Base-by-base conservation (phyloP, 2,329 filamentous ascomycete species). In the Venturia carpophila region DNA sequence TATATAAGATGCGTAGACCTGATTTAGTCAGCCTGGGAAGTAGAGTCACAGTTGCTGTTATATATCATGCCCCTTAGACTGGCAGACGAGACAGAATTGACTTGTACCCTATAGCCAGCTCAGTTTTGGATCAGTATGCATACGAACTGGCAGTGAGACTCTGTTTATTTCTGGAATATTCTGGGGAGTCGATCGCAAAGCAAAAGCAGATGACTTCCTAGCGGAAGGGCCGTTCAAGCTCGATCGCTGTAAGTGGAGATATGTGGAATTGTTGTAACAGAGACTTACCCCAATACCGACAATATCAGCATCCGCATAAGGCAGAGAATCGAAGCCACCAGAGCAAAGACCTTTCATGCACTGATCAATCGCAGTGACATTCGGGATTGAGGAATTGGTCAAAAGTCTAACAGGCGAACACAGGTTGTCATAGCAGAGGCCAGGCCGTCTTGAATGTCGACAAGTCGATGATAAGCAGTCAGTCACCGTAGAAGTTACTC, bases 391-490 rank as follows among this genome's bases (percentile, higher is more conserved):
- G 3, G 27, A 56, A 56, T 19, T 56, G 5, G 52, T n/a, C 10
- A 37, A 21, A 3, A 56, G 43, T n/a, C 37, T 13, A 24, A 63
- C 47, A 30, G 62, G 62, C 13, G 62, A 63, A 39, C 62, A 63
- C 2, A 21, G 24, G 19, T 63, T 42, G 37, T 55, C 30, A 30
- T 63, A 63, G 45, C 62, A 63, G n/a, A 52, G 47, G 30, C 74
- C 74, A 77, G n/a, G 67, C 62, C 5, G 27, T 30, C 63, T 74
- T 69, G 68, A 77, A 77, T 13, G 65, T 49, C 11, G 49, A 27
- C 34, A 78, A 65, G n/a, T 69, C 66, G 62, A 55, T 6, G 62
- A 63, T 9, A 63, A 42, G 37, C 62, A 63, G 43, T 55, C 62
- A 19, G 62, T 63, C 11, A 63, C 62, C 5, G 43, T 34, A 55